phyloP scores from a whole-genome alignment of 192 early-diverging fungal genomes.

The Coemansia sp. region DNA sequence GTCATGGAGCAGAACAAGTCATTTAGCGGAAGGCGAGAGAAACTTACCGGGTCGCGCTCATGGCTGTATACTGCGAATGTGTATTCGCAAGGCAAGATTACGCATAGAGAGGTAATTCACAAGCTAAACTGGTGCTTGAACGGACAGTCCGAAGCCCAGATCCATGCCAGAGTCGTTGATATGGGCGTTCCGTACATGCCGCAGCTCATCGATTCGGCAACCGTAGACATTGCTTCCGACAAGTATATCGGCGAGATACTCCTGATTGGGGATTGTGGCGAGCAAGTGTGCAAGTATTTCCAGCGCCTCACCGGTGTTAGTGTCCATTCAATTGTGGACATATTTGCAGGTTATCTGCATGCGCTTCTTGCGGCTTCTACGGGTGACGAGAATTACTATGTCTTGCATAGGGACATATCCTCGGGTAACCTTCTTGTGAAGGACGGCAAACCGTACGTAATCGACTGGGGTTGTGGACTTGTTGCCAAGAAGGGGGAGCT shows the following conservation, averaged over 20 bases:
- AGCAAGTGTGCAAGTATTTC: background rate
- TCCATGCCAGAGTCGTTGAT: background rate
- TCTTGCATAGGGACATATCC: slow-evolving; percentile 5
- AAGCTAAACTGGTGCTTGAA: background rate
- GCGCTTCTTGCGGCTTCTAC: slow-evolving; percentile 5
- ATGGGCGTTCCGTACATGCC: background rate
- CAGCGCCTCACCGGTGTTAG: no score
- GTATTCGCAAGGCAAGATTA: background rate
- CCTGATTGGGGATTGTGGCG: background rate
- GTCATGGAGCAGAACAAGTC: background rate
- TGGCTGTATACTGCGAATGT: background rate
- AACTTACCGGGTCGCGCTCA: background rate
- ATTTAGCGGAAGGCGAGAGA: background rate
- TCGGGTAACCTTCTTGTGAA: slow-evolving; percentile 1
- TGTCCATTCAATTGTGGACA: slow-evolving; percentile 2
- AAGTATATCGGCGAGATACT: slow-evolving; percentile 3
- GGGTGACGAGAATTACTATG: background rate
- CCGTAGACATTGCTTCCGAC: background rate
- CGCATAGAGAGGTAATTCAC: background rate
- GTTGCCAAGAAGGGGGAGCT: background rate
- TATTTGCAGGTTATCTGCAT: slow-evolving; percentile 15
- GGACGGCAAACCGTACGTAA: slow-evolving; percentile 3
- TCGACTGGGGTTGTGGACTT: slow-evolving; percentile 10
- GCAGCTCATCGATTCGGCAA: background rate
- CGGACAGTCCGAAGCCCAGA: background rate